phyloP scores from a whole-genome alignment of 495 filamentous ascomycete species.

The Penicillium diatomitis region DNA sequence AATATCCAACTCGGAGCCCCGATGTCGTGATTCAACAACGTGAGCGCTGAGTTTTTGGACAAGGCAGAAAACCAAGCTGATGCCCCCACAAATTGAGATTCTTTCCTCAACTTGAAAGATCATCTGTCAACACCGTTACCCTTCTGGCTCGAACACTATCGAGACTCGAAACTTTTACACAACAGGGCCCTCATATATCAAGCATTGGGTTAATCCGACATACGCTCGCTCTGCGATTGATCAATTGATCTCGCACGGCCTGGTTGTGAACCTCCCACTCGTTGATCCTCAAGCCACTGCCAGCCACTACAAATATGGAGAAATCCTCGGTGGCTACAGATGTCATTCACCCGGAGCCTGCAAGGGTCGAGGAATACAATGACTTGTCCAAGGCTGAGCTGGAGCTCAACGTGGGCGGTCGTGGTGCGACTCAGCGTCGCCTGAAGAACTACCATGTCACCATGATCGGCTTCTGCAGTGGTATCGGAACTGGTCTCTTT shows the following conservation, averaged over 20 bases:
- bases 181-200: too few relatives aligned
- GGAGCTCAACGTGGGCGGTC: conserved; percentile 29
- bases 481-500: conserved; percentile 67
- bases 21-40: conserved; percentile 16
- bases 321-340: conserved; percentile 9
- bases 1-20: conserved; percentile 5
- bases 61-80: conserved; percentile 4
- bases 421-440: conserved; percentile 26
- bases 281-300: too few relatives aligned
- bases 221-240: too few relatives aligned
- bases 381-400: conserved; percentile 19
- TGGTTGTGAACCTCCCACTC: too few relatives aligned
- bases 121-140: too few relatives aligned
- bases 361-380: conserved; percentile 12
- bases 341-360: conserved; percentile 11
- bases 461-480: conserved; percentile 34
- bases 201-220: too few relatives aligned
- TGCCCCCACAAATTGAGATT: conserved; percentile 1
- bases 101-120: neutral
- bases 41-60: conserved; percentile 1
- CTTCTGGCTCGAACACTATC: too few relatives aligned
- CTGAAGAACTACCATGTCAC: conserved; percentile 31
- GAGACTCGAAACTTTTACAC: too few relatives aligned
- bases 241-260: too few relatives aligned
- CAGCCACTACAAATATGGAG: conserved; percentile 1